Conservation (phyloP, 495 filamentous ascomycete species). For the Pyrenula aspistea region DNA sequence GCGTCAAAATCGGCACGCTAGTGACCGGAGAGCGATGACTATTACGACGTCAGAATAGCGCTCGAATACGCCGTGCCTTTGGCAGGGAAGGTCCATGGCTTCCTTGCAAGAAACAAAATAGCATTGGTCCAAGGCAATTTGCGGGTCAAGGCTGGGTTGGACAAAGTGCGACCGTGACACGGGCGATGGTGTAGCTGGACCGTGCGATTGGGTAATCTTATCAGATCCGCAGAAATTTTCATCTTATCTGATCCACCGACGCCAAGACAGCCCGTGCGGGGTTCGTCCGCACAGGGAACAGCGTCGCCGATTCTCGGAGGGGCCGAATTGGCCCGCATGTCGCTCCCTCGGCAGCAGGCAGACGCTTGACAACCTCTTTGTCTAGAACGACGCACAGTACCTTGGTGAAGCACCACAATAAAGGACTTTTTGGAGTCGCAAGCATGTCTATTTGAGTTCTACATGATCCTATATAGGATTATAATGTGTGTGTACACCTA, state of each 20-base stretch:
- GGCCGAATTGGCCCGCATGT: not conserved
- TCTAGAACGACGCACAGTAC: not conserved
- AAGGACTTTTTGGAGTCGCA: no score
- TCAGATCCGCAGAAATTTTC: conserved; percentile 1
- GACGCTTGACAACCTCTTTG: not conserved
- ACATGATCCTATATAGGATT: no score
- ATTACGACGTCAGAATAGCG: not conserved
- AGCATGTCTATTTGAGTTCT: no score
- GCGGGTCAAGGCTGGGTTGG: not conserved
- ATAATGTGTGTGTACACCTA: no score
- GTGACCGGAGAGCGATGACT: not conserved
- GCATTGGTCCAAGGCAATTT: not conserved
- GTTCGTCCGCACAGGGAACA: not conserved
- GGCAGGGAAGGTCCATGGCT: no score
- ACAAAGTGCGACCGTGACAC: not conserved
- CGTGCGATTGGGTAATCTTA: not conserved
- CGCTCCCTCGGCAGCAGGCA: not conserved
- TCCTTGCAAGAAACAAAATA: no score
- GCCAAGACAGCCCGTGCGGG: not conserved
- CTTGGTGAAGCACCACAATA: no score
- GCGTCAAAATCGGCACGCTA: not conserved
- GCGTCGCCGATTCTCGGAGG: not conserved
- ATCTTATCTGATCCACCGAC: conserved; percentile 1
- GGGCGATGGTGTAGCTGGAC: not conserved
- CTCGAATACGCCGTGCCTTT: not conserved